These are phyloP conservation scores for Aspergillus aculeatus DNA, from an alignment of 2,329 filamentous ascomycete species.

Conservation along the genomic window DNA sequence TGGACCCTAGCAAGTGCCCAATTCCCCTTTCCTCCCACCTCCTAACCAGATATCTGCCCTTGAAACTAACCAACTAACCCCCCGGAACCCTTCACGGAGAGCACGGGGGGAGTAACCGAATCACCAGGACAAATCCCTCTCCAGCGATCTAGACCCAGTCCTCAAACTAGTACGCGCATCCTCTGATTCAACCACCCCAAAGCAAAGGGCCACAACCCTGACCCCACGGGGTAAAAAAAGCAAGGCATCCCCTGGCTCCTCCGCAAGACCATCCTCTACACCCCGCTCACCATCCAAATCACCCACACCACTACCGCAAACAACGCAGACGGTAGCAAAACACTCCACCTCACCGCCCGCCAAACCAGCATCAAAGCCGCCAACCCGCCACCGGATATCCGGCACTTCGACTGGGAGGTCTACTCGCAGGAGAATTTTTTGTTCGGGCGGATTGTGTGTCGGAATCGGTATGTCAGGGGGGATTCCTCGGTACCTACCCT, in stretches of 20 bases:
- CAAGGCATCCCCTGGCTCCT: background rate
- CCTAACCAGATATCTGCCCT: background rate
- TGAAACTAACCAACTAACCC: too few relatives aligned
- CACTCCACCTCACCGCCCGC: background rate
- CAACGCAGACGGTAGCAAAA: background rate
- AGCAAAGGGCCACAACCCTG: background rate
- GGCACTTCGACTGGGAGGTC: background rate
- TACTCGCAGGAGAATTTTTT: background rate
- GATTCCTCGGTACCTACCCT: too few relatives aligned
- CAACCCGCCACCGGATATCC: background rate
- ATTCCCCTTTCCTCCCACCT: background rate
- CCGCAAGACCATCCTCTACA: background rate
- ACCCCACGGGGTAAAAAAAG: background rate
- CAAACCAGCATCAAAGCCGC: background rate
- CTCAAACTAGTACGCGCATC: background rate
- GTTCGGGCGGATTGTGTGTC: background rate
- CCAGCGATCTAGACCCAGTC: background rate
- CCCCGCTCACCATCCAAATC: background rate
- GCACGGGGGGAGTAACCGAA: too few relatives aligned
- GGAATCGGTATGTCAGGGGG: background rate
- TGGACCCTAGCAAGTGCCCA: background rate
- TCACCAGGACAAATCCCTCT: background rate
- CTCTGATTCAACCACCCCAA: background rate
- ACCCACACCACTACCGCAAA: background rate
- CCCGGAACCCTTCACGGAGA: too few relatives aligned